Conservation (phyloP, 2,329 filamentous ascomycete species). For the Dothidotthia symphoricarpi region DNA sequence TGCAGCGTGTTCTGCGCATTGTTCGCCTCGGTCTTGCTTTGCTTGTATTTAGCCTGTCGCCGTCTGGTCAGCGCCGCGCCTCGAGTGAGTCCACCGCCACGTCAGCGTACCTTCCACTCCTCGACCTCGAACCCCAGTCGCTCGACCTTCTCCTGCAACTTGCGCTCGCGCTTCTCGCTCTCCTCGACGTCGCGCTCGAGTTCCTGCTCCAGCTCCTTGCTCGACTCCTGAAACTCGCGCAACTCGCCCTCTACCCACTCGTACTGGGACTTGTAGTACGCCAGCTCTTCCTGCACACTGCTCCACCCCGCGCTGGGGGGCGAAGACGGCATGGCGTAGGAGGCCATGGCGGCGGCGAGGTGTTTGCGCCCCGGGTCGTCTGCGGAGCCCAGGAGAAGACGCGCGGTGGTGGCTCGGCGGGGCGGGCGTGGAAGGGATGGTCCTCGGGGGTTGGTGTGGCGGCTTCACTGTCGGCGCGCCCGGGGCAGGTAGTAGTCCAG, state of each 20-base stretch:
- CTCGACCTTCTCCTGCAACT: constrained; percentile 84
- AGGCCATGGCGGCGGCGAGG: constrained; percentile 29
- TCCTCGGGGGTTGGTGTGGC: neutral
- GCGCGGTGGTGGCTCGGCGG: constrained; percentile 19
- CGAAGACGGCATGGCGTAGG: constrained; percentile 32
- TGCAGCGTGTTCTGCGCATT: constrained; percentile 81
- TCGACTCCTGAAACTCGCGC: constrained; percentile 89
- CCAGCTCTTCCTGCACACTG: constrained; percentile 68
- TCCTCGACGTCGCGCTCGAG: constrained; percentile 95
- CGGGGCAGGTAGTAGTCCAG: constrained; percentile 3
- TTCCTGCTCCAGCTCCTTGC: constrained; percentile 89
- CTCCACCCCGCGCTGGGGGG: constrained; percentile 32
- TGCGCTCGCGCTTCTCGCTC: constrained; percentile 87
- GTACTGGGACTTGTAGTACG: constrained; percentile 96
- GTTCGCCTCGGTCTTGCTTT: constrained; percentile 85
- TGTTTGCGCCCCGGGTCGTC: constrained; percentile 11
- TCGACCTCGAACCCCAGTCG: constrained; percentile 83
- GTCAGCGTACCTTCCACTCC: constrained; percentile 84
- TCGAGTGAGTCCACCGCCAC: too few species aligned
- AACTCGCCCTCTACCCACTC: constrained; percentile 88
- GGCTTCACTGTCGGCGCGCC: constrained; percentile 6
- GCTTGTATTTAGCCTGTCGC: constrained; percentile 84
- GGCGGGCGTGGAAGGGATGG: constrained; percentile 12
- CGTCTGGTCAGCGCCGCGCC: too few species aligned
- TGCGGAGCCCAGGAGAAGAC: constrained; percentile 26